phyloP scores from a whole-genome alignment of 345 rosid species.

The Hevea brasiliensis region DNA sequence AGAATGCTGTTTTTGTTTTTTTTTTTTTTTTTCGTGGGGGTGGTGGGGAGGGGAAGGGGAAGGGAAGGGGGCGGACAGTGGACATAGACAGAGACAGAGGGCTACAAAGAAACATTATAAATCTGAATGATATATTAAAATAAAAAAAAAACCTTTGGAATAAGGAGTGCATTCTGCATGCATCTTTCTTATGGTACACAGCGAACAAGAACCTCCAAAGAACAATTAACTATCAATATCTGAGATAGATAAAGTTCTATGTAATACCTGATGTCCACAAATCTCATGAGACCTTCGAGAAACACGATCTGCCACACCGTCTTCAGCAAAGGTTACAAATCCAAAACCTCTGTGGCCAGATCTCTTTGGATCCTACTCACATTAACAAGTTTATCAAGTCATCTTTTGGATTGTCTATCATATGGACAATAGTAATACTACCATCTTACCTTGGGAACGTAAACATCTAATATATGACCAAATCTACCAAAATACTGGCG shows the following conservation, averaged over 20 bases:
- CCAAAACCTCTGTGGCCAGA: conserved; percentile 97
- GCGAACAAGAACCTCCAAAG: background rate
- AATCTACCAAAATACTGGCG: conserved; percentile 89
- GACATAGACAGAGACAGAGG: too few species aligned
- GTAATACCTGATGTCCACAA: conserved; percentile 90
- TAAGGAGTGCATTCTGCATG: too few species aligned
- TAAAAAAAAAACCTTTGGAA: too few species aligned
- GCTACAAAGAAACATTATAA: background rate
- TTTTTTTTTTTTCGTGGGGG: too few species aligned
- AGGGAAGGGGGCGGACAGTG: background rate
- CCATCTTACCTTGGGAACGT: conserved; percentile 65
- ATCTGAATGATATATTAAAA: too few species aligned
- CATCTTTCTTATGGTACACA: too few species aligned
- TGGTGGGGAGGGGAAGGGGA: too few species aligned
- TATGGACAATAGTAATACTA: background rate
- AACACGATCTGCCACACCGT: conserved; percentile 94
- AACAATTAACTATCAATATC: background rate
- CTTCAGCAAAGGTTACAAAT: conserved; percentile 91
- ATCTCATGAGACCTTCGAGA: conserved; percentile 88
- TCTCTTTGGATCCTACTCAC: conserved; percentile 81
- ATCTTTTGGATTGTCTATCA: background rate
- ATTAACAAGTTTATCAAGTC: conserved; percentile 11
- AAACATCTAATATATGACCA: conserved; percentile 87
- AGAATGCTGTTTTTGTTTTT: too few species aligned
- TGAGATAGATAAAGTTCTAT: background rate